phyloP scores from a whole-genome alignment of 768 basidiomycete genomes.

The Dendrothele bispora region DNA sequence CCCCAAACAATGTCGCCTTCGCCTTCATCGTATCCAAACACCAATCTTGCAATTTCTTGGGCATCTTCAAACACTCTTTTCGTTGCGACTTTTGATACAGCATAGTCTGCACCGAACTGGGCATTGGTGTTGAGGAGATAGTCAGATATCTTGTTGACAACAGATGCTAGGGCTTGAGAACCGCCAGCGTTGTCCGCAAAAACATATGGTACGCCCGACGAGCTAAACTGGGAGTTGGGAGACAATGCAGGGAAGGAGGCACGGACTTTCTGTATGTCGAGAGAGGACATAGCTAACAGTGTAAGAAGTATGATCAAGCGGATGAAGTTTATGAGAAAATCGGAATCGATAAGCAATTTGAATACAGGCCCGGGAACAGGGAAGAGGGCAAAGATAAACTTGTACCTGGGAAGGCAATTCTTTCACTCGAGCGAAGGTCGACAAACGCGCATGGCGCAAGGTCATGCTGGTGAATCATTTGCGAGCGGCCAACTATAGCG shows the following conservation, averaged over 20 bases:
- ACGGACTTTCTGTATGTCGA: conserved; percentile 37
- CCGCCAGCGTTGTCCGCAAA: conserved; percentile 60
- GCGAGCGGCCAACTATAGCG: too few species aligned
- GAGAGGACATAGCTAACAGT: conserved; percentile 20
- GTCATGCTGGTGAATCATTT: too few species aligned
- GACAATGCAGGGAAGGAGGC: conserved; percentile 46
- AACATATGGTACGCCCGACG: too few species aligned
- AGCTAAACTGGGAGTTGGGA: too few species aligned
- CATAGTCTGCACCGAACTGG: conserved; percentile 72
- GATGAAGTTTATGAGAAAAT: too few species aligned
- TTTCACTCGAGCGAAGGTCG: too few species aligned
- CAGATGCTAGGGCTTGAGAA: conserved; percentile 51
- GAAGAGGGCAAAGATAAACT: too few species aligned
- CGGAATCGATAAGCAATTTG: too few species aligned
- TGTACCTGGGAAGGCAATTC: too few species aligned
- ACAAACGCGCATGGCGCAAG: too few species aligned
- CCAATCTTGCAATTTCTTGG: conserved; percentile 47
- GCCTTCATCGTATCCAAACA: conserved; percentile 64
- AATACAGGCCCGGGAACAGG: too few species aligned
- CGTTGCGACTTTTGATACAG: conserved; percentile 53
- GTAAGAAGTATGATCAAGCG: too few species aligned
- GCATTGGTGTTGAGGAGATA: conserved; percentile 74
- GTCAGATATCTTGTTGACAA: conserved; percentile 60
- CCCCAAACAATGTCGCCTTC: conserved; percentile 71
- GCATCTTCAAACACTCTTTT: conserved; percentile 48